A percentile compares a stretch with the other conserved stretches of the same genome.
These are phyloP conservation scores for Fragaria vesca DNA, from an alignment of 306 rosid genomes.

Conservation along the genomic window DNA sequence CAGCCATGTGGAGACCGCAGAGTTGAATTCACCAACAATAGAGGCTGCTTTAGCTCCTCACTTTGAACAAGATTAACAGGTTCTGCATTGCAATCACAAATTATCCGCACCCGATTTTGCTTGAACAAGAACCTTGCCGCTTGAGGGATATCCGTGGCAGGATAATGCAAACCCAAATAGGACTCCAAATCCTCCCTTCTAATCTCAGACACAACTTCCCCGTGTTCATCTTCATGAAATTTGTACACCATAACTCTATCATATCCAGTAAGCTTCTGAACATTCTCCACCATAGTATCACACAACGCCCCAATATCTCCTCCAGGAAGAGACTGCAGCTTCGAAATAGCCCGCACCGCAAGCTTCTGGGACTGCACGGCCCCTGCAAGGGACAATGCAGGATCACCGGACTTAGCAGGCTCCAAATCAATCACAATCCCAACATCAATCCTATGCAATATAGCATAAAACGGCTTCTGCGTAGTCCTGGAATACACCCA, in stretches of 20 bases:
- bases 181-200: conserved; percentile 72
- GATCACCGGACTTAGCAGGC: conserved; percentile 60
- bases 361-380: conserved; percentile 84
- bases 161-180: conserved; percentile 77
- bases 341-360: conserved; percentile 76
- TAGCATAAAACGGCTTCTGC: conserved; percentile 76
- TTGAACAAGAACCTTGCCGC: conserved; percentile 80
- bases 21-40: conserved; percentile 81
- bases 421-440: conserved; percentile 85
- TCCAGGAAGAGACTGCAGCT: conserved; percentile 73
- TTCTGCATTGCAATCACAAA: conserved; percentile 70
- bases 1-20: conserved; percentile 75
- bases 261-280: conserved; percentile 79
- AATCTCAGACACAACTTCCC: conserved; percentile 82
- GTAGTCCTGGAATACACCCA: conserved; percentile 57
- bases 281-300: conserved; percentile 70
- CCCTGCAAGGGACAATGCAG: conserved; percentile 73
- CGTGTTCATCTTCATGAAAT: conserved; percentile 88
- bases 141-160: conserved; percentile 81
- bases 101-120: conserved; percentile 72
- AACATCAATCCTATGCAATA: conserved; percentile 78
- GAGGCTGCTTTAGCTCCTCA: conserved; percentile 56
- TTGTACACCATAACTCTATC: conserved; percentile 88
- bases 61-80: conserved; percentile 59
- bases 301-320: conserved; percentile 65